phyloP scores from a whole-genome alignment of 345 rosid species.

The Carallia pectinifolia region DNA sequence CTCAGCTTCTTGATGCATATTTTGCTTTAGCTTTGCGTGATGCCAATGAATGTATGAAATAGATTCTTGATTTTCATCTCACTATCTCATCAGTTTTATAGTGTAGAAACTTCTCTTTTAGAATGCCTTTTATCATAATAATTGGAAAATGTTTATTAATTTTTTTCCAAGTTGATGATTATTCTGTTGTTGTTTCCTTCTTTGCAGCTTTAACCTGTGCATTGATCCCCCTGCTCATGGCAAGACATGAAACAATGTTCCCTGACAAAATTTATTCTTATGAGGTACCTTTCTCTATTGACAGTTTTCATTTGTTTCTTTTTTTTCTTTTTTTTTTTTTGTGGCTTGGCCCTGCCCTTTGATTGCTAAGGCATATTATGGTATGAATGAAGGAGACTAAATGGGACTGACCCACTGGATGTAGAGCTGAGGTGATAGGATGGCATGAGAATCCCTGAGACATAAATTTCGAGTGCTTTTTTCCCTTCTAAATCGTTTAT shows the following conservation, averaged over 20 bases:
- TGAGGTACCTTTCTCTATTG: slow-evolving; percentile 49
- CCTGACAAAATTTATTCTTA: slow-evolving; percentile 71
- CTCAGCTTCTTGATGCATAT: slow-evolving; percentile 72
- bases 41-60: slow-evolving; percentile 70
- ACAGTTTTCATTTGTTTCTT: neutral
- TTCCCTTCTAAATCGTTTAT: no score
- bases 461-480: neutral
- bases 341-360: neutral
- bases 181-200: slow-evolving; percentile 17
- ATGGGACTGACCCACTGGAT: no score
- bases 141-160: neutral
- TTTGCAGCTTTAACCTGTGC: slow-evolving; percentile 87
- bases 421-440: neutral
- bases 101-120: neutral
- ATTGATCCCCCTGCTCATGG: slow-evolving; percentile 77
- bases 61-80: slow-evolving; percentile 11
- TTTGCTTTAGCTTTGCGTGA: slow-evolving; percentile 66
- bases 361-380: neutral
- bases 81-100: neutral
- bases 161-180: neutral
- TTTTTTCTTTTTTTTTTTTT: neutral
- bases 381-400: no score
- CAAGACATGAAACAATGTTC: slow-evolving; percentile 70
- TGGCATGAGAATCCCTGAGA: neutral
- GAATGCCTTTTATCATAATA: neutral